These are phyloP conservation scores for Acanthochlamys bracteata DNA, from an alignment of 106 monocot genomes.

Conservation along the genomic window DNA sequence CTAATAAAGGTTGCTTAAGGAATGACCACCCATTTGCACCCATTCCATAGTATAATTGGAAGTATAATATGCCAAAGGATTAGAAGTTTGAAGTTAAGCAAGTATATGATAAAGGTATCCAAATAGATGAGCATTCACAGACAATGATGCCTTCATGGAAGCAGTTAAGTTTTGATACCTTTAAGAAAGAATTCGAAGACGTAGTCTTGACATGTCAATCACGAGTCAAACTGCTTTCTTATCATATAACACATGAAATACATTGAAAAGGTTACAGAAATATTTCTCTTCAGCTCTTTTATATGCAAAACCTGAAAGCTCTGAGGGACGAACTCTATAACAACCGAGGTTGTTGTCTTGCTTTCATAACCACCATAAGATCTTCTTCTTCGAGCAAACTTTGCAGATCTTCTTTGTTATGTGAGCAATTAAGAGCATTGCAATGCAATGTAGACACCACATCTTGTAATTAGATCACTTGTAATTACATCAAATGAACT, in stretches of 20 bases:
- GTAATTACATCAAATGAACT: neutral
- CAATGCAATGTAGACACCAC: slow-evolving; percentile 49
- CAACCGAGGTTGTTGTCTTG: slow-evolving; percentile 79
- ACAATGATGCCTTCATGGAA: slow-evolving; percentile 84
- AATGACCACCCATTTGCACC: slow-evolving; percentile 93
- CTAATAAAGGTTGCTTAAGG: slow-evolving; percentile 97
- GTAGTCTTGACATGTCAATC: neutral
- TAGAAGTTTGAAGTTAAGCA: slow-evolving; percentile 85
- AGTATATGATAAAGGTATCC: slow-evolving; percentile 90
- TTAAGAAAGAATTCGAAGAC: slow-evolving; percentile 11
- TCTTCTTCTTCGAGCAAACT: slow-evolving; percentile 79
- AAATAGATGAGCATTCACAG: slow-evolving; percentile 87
- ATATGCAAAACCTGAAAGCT: slow-evolving; percentile 58
- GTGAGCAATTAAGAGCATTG: slow-evolving; percentile 57
- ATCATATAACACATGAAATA: neutral
- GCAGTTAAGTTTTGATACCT: slow-evolving; percentile 74
- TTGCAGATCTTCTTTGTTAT: slow-evolving; percentile 56
- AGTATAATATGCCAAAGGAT: slow-evolving; percentile 97
- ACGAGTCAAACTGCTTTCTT: neutral
- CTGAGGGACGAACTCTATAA: slow-evolving; percentile 81
- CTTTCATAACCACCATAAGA: slow-evolving; percentile 46
- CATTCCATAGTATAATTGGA: slow-evolving; percentile 94
- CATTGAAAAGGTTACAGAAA: slow-evolving; percentile 38
- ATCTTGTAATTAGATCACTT: neutral
- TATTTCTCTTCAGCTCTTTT: slow-evolving; percentile 54